Conservation (phyloP, 768 basidiomycete genomes). For the Tricholoma flavovirens region DNA sequence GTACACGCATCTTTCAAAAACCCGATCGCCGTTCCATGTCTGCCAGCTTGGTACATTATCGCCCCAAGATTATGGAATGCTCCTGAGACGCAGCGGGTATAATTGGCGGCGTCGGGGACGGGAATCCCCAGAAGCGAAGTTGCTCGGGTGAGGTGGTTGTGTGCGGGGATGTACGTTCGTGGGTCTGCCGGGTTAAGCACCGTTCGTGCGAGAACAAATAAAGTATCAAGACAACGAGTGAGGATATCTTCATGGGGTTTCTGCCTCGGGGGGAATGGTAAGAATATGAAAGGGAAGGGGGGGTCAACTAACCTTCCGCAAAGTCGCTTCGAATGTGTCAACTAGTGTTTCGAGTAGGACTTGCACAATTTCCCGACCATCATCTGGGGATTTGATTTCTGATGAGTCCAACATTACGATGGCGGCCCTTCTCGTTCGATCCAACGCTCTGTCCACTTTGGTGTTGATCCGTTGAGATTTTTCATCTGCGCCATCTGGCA, state of each 20-base stretch:
- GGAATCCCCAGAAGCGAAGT: conserved; percentile 26
- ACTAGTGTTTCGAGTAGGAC: conserved; percentile 33
- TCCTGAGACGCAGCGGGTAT: conserved; percentile 64
- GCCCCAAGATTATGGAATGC: conserved; percentile 67
- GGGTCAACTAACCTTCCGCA: conserved; percentile 20
- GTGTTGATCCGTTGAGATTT: conserved; percentile 33
- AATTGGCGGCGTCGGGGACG: conserved; percentile 40
- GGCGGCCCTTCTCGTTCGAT: conserved; percentile 48
- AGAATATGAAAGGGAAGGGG: background rate
- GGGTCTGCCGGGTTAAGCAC: conserved; percentile 34
- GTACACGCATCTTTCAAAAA: conserved; percentile 61
- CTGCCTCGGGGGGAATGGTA: conserved; percentile 9
- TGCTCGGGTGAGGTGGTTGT: conserved; percentile 44
- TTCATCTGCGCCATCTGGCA: conserved; percentile 17
- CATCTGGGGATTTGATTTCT: conserved; percentile 2
- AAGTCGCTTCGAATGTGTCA: conserved; percentile 21
- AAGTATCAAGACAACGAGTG: conserved; percentile 46
- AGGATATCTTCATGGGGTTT: conserved; percentile 28
- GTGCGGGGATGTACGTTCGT: conserved; percentile 40
- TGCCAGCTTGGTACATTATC: conserved; percentile 59
- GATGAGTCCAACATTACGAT: conserved; percentile 40
- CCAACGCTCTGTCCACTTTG: conserved; percentile 58
- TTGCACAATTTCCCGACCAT: conserved; percentile 11
- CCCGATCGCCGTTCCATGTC: conserved; percentile 56
- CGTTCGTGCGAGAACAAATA: conserved; percentile 49